Evolutionary conservation across 1,284 basidiomycete genomes (phyloP), one percentile per base, ranked within the genome.

Genomic region (Papiliotrema fonsecae): DNA sequence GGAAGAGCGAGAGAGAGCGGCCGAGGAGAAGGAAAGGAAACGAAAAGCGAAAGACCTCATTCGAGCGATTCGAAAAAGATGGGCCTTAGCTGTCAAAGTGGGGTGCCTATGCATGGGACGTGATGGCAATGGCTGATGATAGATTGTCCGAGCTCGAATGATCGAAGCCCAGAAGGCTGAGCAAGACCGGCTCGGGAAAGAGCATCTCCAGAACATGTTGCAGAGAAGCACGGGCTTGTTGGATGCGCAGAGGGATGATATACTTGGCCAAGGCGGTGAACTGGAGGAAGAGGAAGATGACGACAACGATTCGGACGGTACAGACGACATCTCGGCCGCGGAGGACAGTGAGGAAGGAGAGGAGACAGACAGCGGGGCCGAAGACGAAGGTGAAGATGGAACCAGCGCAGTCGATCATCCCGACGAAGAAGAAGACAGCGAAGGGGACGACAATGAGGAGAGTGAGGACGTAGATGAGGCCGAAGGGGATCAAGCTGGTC

Each of bases 21-120:
- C 80, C 46, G 85, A 87, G 58, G 86, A 89, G 74, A 81, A 79
- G 62, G 78, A 84, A 34, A 56, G 87, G 57, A 79, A 82, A 49
- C 78, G 76, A 2, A 61, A 89, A 42, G 87, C 87, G 21, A 88
- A 86, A 70, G 77, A 86, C 61, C 83, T 97, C 19, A 77, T 82
- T 24, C 81, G 79, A 28, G 86, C 56, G 10, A 35, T 74, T 18
- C 61, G 65, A 38, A 67, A 65, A 42, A 56, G 91, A 60, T 97
- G 93, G 93, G 87, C 85, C 65, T 82, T 90, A 58, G 93, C 88
- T 2, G 83, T 92, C 42, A 85, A 86, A 61, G 89, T 90, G 66
- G 69, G 87, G 22, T 30, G n/a, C 16, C 21, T 14, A 36, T 16
- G 24, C 4, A 34, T 27, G n/a, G 18, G 10, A 27, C 11, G 31